These are phyloP conservation scores for Podospora appendiculata DNA, from an alignment of 495 filamentous ascomycete genomes.

Conservation along the genomic window DNA sequence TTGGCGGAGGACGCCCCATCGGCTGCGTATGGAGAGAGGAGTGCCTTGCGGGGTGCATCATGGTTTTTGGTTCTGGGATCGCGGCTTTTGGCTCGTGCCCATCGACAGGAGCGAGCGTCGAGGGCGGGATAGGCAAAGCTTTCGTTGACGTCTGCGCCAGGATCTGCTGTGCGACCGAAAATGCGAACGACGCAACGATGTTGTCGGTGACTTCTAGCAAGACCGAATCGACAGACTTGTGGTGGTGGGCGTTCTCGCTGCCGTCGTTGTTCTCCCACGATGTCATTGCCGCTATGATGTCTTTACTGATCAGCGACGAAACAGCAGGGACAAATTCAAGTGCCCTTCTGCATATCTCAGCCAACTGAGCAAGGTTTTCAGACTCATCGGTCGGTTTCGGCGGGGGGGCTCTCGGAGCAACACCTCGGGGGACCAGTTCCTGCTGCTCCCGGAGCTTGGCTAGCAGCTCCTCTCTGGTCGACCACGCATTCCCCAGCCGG, in stretches of 20 bases:
- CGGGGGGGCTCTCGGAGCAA: slow-evolving; percentile 38
- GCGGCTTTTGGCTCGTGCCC: slow-evolving; percentile 42
- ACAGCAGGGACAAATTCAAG: slow-evolving; percentile 74
- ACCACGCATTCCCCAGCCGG: slow-evolving; percentile 66
- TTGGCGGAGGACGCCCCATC: slow-evolving; percentile 26
- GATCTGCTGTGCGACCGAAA: slow-evolving; percentile 69
- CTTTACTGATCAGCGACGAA: slow-evolving; percentile 68
- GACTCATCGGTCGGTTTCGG: slow-evolving; percentile 46
- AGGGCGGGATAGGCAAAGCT: slow-evolving; percentile 56
- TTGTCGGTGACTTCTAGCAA: slow-evolving; percentile 61
- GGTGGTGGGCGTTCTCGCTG: slow-evolving; percentile 1
- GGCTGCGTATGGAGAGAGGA: slow-evolving; percentile 37
- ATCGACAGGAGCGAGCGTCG: slow-evolving; percentile 37
- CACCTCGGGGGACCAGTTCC: slow-evolving; percentile 42
- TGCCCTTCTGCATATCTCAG: slow-evolving; percentile 71
- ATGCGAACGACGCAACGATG: slow-evolving; percentile 77
- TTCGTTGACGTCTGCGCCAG: slow-evolving; percentile 68
- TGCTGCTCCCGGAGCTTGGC: slow-evolving; percentile 52
- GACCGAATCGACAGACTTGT: slow-evolving; percentile 17
- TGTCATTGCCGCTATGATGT: slow-evolving; percentile 48
- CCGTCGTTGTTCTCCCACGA: slow-evolving; percentile 18
- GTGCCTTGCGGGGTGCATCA: slow-evolving; percentile 51
- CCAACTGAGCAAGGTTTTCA: slow-evolving; percentile 68
- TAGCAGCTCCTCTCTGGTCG: slow-evolving; percentile 46
- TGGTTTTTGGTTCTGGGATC: slow-evolving; percentile 54